Base-by-base conservation (phyloP, 352 stramenopile genomes). In the Globisporangium apiculatum region DNA sequence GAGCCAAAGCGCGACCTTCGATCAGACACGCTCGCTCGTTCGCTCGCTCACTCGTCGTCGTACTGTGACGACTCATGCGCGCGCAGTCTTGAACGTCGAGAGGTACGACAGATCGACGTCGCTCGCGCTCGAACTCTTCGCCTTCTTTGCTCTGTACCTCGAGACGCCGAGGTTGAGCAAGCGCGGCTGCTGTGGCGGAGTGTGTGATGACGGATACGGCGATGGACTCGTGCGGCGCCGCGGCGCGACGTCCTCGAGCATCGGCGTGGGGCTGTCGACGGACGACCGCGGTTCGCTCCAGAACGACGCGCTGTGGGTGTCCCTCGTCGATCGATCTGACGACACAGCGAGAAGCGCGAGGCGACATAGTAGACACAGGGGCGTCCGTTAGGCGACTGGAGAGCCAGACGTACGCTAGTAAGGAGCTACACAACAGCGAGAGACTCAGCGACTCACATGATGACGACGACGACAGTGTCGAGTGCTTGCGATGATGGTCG, bases 21-120 rank as follows among this genome's bases (percentile, higher is more conserved):
- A 43, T 43, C 40, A 43, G 40, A 50, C 10, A 9, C 18, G 9
- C 31, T 53, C 8, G 11, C 48, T 53, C 8, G 11, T 31, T 53
- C 11, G 48, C 48, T 15, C 47, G 17, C 15, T 11, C 38, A 11
- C 47, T n/a, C 11, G 0, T 31, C 18, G 47, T 14, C 10, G 47
- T 6, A 17, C 40, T 43, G 4, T 43, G 3, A 43, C 7, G 40
- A 24, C 8, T 31, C 24, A 43, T 43, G 40, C 3, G 11, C 40
- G 40, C 37, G 38, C 36, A 9, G 51, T 57, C 57, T 62, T 62
- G 51, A 64, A 64, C n/a, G 35, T 58, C 15, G 58, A 53, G 5
- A 64, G 46, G 36, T 64, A 64, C 37, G 58, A 64, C 18, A 64
- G 45, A n/a, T 64, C 58, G 37, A 64, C 36, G 46, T 58, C 38